These are phyloP conservation scores for Pythium oligandrum DNA, from an alignment of 352 stramenopile species.

Conservation along the genomic window DNA sequence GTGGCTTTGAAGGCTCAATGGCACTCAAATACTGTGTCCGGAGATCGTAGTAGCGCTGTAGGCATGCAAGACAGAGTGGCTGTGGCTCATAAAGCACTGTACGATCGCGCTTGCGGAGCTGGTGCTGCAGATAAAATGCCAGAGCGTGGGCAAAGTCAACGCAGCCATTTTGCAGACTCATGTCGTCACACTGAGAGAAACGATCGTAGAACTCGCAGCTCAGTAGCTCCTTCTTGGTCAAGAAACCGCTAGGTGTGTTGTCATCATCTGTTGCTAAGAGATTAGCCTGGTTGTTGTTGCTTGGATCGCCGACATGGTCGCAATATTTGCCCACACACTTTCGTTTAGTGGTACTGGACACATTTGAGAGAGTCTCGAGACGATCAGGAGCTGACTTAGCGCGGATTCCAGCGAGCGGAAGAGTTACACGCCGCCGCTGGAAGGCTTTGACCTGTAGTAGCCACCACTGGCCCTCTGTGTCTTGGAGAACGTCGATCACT, in stretches of 20 bases:
- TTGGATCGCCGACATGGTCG: background rate
- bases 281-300: slow-evolving; percentile 4
- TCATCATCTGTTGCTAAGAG: background rate
- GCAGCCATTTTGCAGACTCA: slow-evolving; percentile 43
- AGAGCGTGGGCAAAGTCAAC: slow-evolving; percentile 29
- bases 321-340: slow-evolving; percentile 30
- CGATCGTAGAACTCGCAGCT: slow-evolving; percentile 65
- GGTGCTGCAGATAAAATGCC: slow-evolving; percentile 54
- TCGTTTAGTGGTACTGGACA: slow-evolving; percentile 18
- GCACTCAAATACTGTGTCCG: slow-evolving; percentile 3
- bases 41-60: slow-evolving; percentile 40
- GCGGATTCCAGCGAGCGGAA: slow-evolving; percentile 8
- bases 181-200: slow-evolving; percentile 30
- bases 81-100: slow-evolving; percentile 57
- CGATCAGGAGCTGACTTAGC: slow-evolving; percentile 42
- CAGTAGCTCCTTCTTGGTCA: slow-evolving; percentile 63
- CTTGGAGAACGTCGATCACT: slow-evolving; percentile 55
- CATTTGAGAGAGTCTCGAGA: slow-evolving; percentile 18
- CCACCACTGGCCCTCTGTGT: slow-evolving; percentile 48
- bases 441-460: slow-evolving; percentile 72
- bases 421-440: slow-evolving; percentile 18
- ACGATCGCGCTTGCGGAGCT: slow-evolving; percentile 40
- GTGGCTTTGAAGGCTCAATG: too few species aligned
- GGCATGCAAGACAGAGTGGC: slow-evolving; percentile 36
- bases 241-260: slow-evolving; percentile 27